Evolutionary conservation across 1,284 basidiomycete genomes (phyloP), one percentile per base, ranked within the genome.

Genomic region (Peniophora sp.): DNA sequence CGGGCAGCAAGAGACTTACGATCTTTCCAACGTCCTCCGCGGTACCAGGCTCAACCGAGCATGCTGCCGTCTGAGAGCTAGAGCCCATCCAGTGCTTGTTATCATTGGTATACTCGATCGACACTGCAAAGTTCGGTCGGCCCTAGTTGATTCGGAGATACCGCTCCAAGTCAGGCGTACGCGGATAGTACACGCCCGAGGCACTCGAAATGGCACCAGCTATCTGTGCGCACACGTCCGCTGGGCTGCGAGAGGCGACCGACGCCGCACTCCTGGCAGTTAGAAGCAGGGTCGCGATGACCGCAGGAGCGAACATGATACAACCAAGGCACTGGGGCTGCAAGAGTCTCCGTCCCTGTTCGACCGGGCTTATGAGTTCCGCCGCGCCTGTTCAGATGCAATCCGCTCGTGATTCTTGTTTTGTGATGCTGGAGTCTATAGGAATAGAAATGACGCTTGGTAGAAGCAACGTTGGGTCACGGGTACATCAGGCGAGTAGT

Each of bases 131-230:
- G 6, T 45, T 8, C 19, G 8, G 16, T 43, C n/a, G 6, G 43
- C 41, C 36, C 12, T 22, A 35, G 39, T 12, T 2, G 24, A 23
- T 17, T 43, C 12, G 5, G 2, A 36, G 59, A 41, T 46, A 32
- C 16, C 20, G 16, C 19, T 32, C 47, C 36, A 41, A 17, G n/a
- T n/a, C n/a, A n/a, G 3, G 55, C 60, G 39, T 49, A 71, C 68
- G 60, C 3, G 63, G 60, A 49, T 59, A 71, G 54, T 60, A 69
- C 14, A 73, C 61, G 12, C 54, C 54, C 20, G 70, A 70, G 20
- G 59, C 60, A 2, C 50, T 53, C 19, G 63, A 64, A 8, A 65
- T 55, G 5, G 57, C 56, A 3, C 49, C 35, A 2, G 53, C 49
- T 17, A 66, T 66, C 41, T 52, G 50, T 25, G 52, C 47, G 51